Base-by-base conservation (phyloP, 768 basidiomycete genomes). In the Leccinum variicolor region DNA sequence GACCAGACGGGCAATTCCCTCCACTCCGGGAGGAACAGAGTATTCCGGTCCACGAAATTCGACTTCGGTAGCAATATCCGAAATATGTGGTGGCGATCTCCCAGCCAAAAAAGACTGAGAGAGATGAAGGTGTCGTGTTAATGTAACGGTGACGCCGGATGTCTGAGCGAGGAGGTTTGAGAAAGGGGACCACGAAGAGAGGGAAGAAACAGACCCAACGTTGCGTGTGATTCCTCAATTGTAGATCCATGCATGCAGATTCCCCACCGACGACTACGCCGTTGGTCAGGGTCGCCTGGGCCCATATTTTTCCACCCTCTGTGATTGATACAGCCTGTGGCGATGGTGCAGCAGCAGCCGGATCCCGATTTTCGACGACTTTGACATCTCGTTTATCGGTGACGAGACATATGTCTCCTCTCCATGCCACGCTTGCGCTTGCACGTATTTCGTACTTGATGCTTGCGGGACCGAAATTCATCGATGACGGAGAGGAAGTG, bases 241-340 rank as follows among this genome's bases (percentile, higher is more conserved):
- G 84, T 53, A 94, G 72, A 64, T 91, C 87, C 45, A 93, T 76
- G 66, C 85, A 88, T 17, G 81, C 85, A 58, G 81, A 82, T 65
- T 85, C 82, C 9, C 91, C 91, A 29, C 86, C 82, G 8, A 90
- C 77, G 17, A 86, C 65, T 14, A 87, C 72, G 8, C 81, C 84
- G 33, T 84, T 87, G 23, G 89, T 73, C 17, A 94, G 67, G 54
- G 74, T 81, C 1, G 83, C 90, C 64, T 88, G 87, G 47, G 83
- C 81, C 85, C 89, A 90, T 29, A 94, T 78, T 70, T 87, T 91
- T 6, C 91, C 92, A 61, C 81, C 83, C 66, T 94, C 91, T 0
- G 85, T 88, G 25, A 93, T 82, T 9, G 82, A 78, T 3, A 87
- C 81, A 7, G 77, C 83, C 59, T 87, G 84, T 2, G 84, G 83